Evolutionary conservation across 345 rosid genomes (phyloP).

Genomic region (Aquilaria sinensis): DNA sequence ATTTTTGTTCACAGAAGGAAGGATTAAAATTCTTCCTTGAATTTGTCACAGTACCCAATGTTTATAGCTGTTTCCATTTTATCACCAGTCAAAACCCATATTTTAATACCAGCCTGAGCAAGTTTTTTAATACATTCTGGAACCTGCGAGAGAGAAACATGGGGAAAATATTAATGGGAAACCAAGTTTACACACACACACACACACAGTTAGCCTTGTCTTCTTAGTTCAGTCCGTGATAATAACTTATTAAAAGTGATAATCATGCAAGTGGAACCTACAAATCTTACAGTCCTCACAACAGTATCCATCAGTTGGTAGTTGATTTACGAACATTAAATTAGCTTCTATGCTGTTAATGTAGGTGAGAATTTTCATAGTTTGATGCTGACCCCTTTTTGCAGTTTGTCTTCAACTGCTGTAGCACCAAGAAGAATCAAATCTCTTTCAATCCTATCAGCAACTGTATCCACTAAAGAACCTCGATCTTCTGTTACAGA

Average conservation of each 20-base stretch:
- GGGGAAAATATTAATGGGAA: conserved; percentile 1
- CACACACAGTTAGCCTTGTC: background rate
- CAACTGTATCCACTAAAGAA: conserved; percentile 37
- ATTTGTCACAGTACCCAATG: conserved; percentile 47
- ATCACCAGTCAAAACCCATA: conserved; percentile 88
- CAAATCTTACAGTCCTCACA: background rate
- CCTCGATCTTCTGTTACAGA: conserved; percentile 45
- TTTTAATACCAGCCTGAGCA: conserved; percentile 56
- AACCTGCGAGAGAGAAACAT: conserved; percentile 37
- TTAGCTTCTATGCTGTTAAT: background rate
- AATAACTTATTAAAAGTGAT: background rate
- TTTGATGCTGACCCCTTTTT: conserved; percentile 47
- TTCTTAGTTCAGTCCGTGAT: background rate
- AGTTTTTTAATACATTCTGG: conserved; percentile 66
- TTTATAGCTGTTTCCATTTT: conserved; percentile 81
- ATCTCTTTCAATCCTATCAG: conserved; percentile 58
- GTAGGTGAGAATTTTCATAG: background rate
- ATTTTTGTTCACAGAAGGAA: conserved; percentile 5
- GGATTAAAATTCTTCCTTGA: background rate
- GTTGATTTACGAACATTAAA: background rate
- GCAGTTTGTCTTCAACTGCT: conserved; percentile 86
- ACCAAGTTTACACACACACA: too few relatives aligned
- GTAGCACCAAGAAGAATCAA: conserved; percentile 79
- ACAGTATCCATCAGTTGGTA: background rate
- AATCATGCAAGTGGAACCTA: background rate